Evolutionary conservation across 805 yeast species (phyloP), one percentile per base, ranked within the genome.

Genomic region (Candida argentea): DNA sequence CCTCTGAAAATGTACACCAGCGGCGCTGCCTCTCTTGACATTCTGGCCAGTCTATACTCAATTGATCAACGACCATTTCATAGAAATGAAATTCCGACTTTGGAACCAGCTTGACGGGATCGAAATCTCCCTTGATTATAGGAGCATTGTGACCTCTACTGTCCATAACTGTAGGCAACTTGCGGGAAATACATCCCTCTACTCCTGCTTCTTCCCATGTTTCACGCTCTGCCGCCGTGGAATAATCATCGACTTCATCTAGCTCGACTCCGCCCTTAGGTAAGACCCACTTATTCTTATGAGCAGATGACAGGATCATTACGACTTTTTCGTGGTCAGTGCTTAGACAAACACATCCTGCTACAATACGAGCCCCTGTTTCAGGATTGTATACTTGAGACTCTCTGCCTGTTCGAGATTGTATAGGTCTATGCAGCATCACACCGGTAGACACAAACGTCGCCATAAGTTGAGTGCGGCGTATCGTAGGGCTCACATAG

Each of bases 171-270:
- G 70, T 60, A 0, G 89, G 93, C 23, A 89, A 55, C 33, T 64
- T 62, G 22, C 46, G 41, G 4, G 61, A 43, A 4, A 86, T 63
- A 11, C 49, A 56, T 5, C 96, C 95, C 20, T 67, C 69, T 14
- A 82, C 82, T 1, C 98, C 98, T 0, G 94, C 91, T 55, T 91
- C 98, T 52, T 91, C 98, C 98, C 98, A 91, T 0, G 94, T 83
- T 48, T 91, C 98, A 34, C 98, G 64, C 11, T 67, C 59, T 0
- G 96, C 96, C 4, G 82, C 57, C 4, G 55, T 48, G 5, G 48
- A 51, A 29, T 39, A 59, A 34, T 59, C 65, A 23, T 60, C 67
- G 4, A 57, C 53, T 52, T 84, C 98, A 51, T 91, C 98, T 16
- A 49, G 48, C 53, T 91, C 98, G 22, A 87, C 76, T 2, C 98